Percentiles rank a stretch among this genome's conserved stretches.
Conservation (phyloP, 2,329 filamentous ascomycete genomes). For the Ceratocystiopsis brevicomis region DNA sequence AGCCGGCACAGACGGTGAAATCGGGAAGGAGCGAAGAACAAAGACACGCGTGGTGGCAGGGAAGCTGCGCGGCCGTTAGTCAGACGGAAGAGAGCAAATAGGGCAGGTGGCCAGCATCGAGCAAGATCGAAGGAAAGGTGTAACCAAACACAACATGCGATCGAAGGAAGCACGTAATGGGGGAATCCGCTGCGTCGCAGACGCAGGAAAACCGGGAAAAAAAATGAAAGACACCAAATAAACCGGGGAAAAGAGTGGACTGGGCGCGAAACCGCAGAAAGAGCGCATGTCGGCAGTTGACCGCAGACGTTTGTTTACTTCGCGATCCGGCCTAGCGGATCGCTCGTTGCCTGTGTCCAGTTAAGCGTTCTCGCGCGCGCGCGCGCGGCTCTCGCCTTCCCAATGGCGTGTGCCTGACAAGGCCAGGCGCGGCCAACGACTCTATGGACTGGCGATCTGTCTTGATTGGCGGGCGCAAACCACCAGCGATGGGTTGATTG, state of each 20-base stretch:
- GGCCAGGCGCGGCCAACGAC: background rate
- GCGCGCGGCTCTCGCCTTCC: background rate
- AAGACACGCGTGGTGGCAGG: too few relatives aligned
- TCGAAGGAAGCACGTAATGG: background rate
- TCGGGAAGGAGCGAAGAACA: too few relatives aligned
- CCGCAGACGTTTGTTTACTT: conserved; percentile 7
- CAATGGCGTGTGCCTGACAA: background rate
- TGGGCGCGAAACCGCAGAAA: too few relatives aligned
- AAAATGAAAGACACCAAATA: background rate
- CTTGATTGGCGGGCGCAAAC: too few relatives aligned
- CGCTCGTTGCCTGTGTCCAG: background rate
- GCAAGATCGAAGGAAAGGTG: background rate
- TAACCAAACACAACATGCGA: background rate
- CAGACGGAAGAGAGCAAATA: too few relatives aligned
- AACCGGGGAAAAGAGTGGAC: background rate
- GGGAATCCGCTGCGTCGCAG: background rate
- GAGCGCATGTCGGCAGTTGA: too few relatives aligned
- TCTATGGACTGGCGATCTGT: too few relatives aligned
- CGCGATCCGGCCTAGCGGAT: conserved; percentile 6
- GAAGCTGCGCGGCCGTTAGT: too few relatives aligned
- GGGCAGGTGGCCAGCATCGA: too few relatives aligned
- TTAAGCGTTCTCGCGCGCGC: background rate
- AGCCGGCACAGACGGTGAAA: too few relatives aligned
- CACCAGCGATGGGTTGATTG: background rate
- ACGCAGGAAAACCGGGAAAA: background rate